Conservation (phyloP, 106 monocot genomes). For the Dactylorhiza incarnata region DNA sequence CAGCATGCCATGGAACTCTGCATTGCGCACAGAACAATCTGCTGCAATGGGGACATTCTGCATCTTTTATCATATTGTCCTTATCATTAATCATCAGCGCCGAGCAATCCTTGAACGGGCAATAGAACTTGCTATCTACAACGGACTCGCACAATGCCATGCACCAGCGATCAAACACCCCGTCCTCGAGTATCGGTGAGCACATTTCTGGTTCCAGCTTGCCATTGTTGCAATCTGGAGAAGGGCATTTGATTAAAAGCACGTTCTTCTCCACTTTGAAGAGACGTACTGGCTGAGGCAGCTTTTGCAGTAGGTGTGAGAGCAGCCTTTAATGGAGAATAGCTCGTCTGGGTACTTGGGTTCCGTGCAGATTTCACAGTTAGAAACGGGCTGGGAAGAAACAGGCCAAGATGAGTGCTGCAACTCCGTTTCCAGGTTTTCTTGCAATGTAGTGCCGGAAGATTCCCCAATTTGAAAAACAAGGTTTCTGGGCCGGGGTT, state of each 20-base stretch:
- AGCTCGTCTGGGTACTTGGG: constrained; percentile 4
- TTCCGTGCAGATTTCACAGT: constrained; percentile 62
- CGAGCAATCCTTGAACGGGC: constrained; percentile 70
- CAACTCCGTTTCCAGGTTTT: background rate
- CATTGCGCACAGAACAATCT: constrained; percentile 5
- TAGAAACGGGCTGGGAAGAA: background rate
- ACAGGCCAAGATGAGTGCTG: background rate
- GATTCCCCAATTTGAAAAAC: background rate
- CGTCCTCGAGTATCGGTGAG: constrained; percentile 19
- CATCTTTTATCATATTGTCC: constrained; percentile 15
- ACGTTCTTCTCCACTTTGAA: constrained; percentile 44
- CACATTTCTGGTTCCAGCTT: constrained; percentile 33
- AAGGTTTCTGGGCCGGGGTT: background rate
- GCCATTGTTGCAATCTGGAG: constrained; percentile 49
- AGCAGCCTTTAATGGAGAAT: constrained; percentile 21
- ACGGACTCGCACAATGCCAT: constrained; percentile 33
- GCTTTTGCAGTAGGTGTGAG: constrained; percentile 41
- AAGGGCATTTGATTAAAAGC: constrained; percentile 43
- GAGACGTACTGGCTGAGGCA: constrained; percentile 44
- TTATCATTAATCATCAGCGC: constrained; percentile 37
- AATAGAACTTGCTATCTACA: constrained; percentile 39
- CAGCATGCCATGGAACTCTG: background rate
- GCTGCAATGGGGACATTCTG: constrained; percentile 22
- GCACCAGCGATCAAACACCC: constrained; percentile 51
- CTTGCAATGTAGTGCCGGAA: background rate